These are phyloP conservation scores for Turritis glabra DNA, from an alignment of 345 rosid species.

Conservation along the genomic window DNA sequence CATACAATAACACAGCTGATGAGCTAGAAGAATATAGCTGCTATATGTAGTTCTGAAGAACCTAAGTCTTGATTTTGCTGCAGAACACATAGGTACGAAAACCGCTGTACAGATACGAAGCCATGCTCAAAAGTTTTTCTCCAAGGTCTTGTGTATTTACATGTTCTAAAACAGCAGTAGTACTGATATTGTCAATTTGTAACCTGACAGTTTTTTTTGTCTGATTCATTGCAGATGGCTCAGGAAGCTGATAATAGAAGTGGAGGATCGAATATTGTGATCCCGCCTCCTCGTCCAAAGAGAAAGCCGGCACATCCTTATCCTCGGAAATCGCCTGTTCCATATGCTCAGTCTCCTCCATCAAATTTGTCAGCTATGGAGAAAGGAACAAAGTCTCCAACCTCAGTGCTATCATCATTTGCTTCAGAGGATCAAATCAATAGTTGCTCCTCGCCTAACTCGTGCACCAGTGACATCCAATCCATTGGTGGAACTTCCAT, in stretches of 20 bases:
- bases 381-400: slow-evolving; percentile 55
- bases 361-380: slow-evolving; percentile 45
- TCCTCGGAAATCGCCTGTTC: slow-evolving; percentile 61
- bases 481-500: slow-evolving; percentile 24
- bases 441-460: slow-evolving; percentile 59
- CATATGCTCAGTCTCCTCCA: slow-evolving; percentile 43
- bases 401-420: slow-evolving; percentile 56
- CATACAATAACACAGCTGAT: background rate
- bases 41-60: background rate
- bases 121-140: slow-evolving; percentile 97
- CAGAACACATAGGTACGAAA: slow-evolving; percentile 89
- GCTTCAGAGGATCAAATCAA: slow-evolving; percentile 52
- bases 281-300: slow-evolving; percentile 95
- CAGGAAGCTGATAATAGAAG: slow-evolving; percentile 45
- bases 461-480: slow-evolving; percentile 54
- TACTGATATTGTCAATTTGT: background rate
- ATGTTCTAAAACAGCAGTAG: background rate
- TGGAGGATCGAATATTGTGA: slow-evolving; percentile 50
- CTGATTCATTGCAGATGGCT: slow-evolving; percentile 52
- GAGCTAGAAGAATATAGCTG: background rate
- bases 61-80: slow-evolving; percentile 30
- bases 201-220: slow-evolving; percentile 1
- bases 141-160: slow-evolving; percentile 54
- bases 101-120: slow-evolving; percentile 93
- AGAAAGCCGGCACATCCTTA: slow-evolving; percentile 82